Base-by-base conservation (phyloP, 768 basidiomycete species). In the Tylopilus vinaceipallidus region DNA sequence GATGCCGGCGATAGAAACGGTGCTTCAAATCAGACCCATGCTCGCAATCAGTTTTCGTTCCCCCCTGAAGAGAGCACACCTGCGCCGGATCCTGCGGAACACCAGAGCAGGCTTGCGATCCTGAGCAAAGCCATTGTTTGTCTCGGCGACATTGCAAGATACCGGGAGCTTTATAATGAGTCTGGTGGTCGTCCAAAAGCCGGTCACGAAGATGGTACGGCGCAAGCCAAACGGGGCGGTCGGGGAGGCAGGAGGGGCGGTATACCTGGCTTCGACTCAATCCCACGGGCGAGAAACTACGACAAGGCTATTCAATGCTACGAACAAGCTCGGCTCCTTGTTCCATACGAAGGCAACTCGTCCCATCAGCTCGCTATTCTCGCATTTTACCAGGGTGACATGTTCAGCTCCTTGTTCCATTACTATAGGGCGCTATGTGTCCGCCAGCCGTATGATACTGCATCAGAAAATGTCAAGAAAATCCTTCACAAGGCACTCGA, bases 341-440 rank as follows among this genome's bases (percentile, higher is more conserved):
- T 89, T 6, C 95, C 97, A 0, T 76, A 86, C 47, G 91, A 95
- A 56, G 97, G 95, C 56, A 95, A 98, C 61, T 82, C 97, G 1
- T 95, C 88, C 17, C 95, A 98, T 65, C 97, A 98, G 67, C 82
- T 98, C 17, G 97, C 95, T 4, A 95, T 98, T 52, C 79, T 98
- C 27, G 81, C 92, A 3, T 83, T 86, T 5, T 95, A 97, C 66
- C 77, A 86, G 58, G 78, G 80, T 53, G 92, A 98, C 68, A 74
- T 79, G n/a, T 93, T 95, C 60, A 70, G 74, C 27, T 85, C 90
- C 26, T 72, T 91, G 9, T 78, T 88, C 44, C 87, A 93, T 68
- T 95, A 98, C 67, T 94, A 94, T 64, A 86, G 93, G 26, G 90
- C 95, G 2, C 75, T 98, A 12, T 95, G 92, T 60, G 90, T 93